A percentile compares a stretch with the other conserved stretches of the same genome.
Conservation (phyloP, 352 stramenopile species). For the Phytophthora vignae region DNA sequence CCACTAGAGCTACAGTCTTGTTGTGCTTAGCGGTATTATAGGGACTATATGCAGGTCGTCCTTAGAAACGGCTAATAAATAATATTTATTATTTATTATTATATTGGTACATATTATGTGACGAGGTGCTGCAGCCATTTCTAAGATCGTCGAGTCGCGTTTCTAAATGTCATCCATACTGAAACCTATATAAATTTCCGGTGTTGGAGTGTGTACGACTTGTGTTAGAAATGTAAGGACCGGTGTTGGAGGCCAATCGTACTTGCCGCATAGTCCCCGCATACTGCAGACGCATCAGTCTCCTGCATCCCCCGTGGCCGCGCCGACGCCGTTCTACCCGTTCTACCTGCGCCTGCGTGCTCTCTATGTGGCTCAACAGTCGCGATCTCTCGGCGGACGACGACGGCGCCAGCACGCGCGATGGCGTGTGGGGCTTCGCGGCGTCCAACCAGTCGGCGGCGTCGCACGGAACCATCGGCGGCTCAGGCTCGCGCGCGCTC, state of each 20-base stretch:
- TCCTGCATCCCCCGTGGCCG: neutral
- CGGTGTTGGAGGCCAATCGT: neutral
- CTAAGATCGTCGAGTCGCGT: too few species aligned
- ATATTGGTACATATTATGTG: too few species aligned
- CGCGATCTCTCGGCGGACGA: conserved; percentile 37
- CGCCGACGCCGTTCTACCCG: neutral
- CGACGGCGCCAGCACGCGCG: conserved; percentile 22
- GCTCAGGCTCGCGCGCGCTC: conserved; percentile 50
- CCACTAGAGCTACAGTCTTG: too few species aligned
- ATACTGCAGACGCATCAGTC: neutral
- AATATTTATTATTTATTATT: too few species aligned
- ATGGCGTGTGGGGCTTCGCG: conserved; percentile 41
- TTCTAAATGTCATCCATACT: too few species aligned
- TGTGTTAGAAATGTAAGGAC: neutral
- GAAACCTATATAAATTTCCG: too few species aligned
- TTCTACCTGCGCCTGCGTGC: conserved; percentile 11
- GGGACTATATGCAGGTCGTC: too few species aligned
- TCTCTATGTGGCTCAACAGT: conserved; percentile 50
- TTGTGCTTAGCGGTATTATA: too few species aligned
- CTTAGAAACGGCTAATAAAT: too few species aligned
- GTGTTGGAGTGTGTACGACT: neutral
- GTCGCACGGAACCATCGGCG: conserved; percentile 53
- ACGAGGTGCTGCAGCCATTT: too few species aligned
- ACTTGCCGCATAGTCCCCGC: neutral
- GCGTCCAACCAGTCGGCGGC: conserved; percentile 7